Percentiles rank a stretch among this genome's conserved stretches.
phyloP scores from a whole-genome alignment of 2,329 filamentous ascomycete species.

The Aspergillus novofumigatus region DNA sequence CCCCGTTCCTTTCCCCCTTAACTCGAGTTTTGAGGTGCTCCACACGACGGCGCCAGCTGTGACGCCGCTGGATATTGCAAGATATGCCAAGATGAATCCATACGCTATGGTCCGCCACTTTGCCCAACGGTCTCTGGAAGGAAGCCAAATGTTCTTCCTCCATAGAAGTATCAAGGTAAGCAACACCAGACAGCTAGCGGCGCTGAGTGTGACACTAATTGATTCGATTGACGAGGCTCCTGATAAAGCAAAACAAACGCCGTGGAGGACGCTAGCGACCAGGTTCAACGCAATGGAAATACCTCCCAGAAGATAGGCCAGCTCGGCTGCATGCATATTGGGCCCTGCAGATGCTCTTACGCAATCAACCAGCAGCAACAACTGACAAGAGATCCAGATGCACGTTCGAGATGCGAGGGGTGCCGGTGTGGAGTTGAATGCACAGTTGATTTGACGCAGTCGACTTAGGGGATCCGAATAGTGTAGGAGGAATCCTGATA shows the following conservation, averaged over 20 bases:
- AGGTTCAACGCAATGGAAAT: conserved; percentile 20
- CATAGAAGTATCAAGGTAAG: conserved; percentile 17
- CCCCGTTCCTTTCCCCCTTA: neutral
- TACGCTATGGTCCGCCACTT: conserved; percentile 18
- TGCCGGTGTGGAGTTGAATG: neutral
- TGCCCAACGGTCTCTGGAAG: conserved; percentile 8
- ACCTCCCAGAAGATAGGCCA: conserved; percentile 23
- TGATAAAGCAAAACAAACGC: conserved; percentile 22
- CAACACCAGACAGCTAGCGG: conserved; percentile 21
- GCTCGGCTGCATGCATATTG: conserved; percentile 15
- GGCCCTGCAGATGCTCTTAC: conserved; percentile 5
- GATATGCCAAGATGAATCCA: conserved; percentile 19
- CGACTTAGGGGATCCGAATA: neutral
- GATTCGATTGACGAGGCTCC: conserved; percentile 17
- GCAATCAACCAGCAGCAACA: neutral
- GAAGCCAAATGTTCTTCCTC: conserved; percentile 14
- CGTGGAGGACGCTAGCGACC: conserved; percentile 26
- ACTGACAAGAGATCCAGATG: neutral
- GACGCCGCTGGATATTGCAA: conserved; percentile 21
- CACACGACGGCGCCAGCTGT: conserved; percentile 27
- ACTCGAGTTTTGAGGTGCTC: conserved; percentile 13
- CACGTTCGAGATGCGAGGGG: neutral
- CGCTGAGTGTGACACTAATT: conserved; percentile 21
- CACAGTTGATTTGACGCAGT: neutral
- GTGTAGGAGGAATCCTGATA: neutral